Evolutionary conservation across 2,329 filamentous ascomycete species (phyloP).

Genomic region (Aureobasidium sp.): DNA sequence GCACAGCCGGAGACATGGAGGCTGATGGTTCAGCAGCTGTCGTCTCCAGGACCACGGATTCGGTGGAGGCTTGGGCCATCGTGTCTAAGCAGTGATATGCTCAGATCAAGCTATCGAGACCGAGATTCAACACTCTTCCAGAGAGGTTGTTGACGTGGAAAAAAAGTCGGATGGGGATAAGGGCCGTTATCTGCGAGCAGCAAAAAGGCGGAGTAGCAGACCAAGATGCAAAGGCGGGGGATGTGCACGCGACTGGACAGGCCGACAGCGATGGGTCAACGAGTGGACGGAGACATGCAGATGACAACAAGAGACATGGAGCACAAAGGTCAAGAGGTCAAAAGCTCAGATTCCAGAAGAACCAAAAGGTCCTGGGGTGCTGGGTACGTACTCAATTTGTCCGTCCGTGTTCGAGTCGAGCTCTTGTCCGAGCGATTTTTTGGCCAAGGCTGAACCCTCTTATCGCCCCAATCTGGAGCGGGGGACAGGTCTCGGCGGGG

Average conservation of each 20-base stretch:
- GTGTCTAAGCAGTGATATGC: neutral
- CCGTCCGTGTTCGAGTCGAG: conserved; percentile 1
- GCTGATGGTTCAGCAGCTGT: neutral
- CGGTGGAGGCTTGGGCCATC: conserved; percentile 6
- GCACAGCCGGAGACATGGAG: neutral
- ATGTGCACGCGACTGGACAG: conserved; percentile 4
- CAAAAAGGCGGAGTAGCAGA: neutral
- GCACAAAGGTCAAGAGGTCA: conserved; percentile 5
- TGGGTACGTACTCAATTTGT: conserved; percentile 7
- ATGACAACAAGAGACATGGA: neutral
- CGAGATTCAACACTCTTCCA: neutral
- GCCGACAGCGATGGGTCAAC: conserved; percentile 1
- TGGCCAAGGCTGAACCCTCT: conserved; percentile 6
- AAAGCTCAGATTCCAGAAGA: neutral
- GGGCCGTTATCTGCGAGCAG: neutral
- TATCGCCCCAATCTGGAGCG: conserved; percentile 9
- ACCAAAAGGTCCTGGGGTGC: neutral
- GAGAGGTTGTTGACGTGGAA: neutral
- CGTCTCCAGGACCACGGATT: conserved; percentile 8
- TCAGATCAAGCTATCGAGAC: neutral
- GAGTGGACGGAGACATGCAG: conserved; percentile 6
- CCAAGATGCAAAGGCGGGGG: neutral
- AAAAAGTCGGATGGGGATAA: conserved; percentile 1
- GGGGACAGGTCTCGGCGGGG: conserved; percentile 7
- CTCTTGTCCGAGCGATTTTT: conserved; percentile 2